Evolutionary conservation across 306 rosid species (phyloP), one percentile per base, ranked within the genome.

Genomic region (Oemleria cerasiformis): DNA sequence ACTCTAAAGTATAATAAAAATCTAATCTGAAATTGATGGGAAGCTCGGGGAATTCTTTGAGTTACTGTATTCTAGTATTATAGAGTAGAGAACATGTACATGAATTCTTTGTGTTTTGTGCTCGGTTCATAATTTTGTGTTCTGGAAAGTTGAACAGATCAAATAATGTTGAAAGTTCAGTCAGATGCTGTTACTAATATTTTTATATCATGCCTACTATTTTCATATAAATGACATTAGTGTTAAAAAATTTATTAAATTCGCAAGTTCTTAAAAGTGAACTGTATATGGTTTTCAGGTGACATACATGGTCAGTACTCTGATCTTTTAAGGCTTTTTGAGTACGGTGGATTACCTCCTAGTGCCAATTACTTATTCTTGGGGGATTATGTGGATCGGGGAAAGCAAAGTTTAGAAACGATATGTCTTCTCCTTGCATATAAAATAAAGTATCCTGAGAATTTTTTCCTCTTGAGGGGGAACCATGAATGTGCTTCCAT

Each of bases 351-450:
- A 78, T 82, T 93, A 23, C 98, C 98, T 72, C 98, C 98, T 15
- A 79, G 84, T 67, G 86, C 97, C 70, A 93, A 93, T 84, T 93
- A 93, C 85, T 83, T 93, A 59, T 93, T 93, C 81, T 82, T 93
- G 84, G 98, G 98, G 64, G 98, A 93, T 82, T 93, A 93, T 73
- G 98, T 93, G 70, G 97, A 93, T 75, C 90, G 98, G 50, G 98
- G 98, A 80, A 90, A 88, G 75, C 98, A 93, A 72, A 93, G 98
- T 78, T 77, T 93, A 53, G 97, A 93, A 81, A 91, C 97, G 70
- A 91, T 93, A 72, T 93, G 97, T 85, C 96, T 93, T 77, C 96
- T 93, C 42, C 93, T 93, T 67, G 94, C 97, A 53, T 93, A 87
- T 75, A 93, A 93, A 81, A 84, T 93, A 66, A 93, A 83, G 80